Conservation (phyloP, 2,329 filamentous ascomycete genomes). For the Diaporthe batatas region DNA sequence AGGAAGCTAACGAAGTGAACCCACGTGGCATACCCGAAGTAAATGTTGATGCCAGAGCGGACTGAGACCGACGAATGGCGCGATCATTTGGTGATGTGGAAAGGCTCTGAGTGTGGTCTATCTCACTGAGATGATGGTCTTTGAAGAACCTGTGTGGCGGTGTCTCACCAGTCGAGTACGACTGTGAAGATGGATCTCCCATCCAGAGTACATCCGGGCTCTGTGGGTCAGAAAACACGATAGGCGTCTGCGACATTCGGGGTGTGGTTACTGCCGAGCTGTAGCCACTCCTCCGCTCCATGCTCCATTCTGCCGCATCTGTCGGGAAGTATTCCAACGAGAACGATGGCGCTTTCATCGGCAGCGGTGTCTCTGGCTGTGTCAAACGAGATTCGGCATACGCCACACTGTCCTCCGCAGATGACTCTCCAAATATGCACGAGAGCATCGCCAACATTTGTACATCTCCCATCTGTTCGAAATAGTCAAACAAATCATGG, state of each 20-base stretch:
- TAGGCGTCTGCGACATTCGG: slow-evolving; percentile 67
- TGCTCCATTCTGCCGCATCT: slow-evolving; percentile 66
- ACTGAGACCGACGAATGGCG: slow-evolving; percentile 66
- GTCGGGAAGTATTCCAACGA: slow-evolving; percentile 76
- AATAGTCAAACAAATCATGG: slow-evolving; percentile 72
- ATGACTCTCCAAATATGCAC: slow-evolving; percentile 75
- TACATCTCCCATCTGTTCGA: slow-evolving; percentile 72
- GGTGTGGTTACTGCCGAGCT: slow-evolving; percentile 70
- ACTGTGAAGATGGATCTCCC: slow-evolving; percentile 67
- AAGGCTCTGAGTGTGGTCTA: slow-evolving; percentile 64
- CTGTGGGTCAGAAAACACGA: slow-evolving; percentile 67
- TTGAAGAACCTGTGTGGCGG: slow-evolving; percentile 65
- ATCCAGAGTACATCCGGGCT: slow-evolving; percentile 67
- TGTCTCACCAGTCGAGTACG: slow-evolving; percentile 73
- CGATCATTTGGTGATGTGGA: slow-evolving; percentile 72
- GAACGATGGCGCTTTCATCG: slow-evolving; percentile 75
- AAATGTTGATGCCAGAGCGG: slow-evolving; percentile 68
- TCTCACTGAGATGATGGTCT: slow-evolving; percentile 58
- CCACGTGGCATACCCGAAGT: slow-evolving; percentile 66
- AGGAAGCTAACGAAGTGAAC: slow-evolving; percentile 55
- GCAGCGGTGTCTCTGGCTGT: slow-evolving; percentile 72
- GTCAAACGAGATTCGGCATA: slow-evolving; percentile 69
- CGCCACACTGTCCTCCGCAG: slow-evolving; percentile 66
- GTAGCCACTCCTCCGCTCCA: slow-evolving; percentile 64
- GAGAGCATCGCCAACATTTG: slow-evolving; percentile 81